Evolutionary conservation across 2,329 filamentous ascomycete genomes (phyloP).

Genomic region (Stachybotrys echinatus): DNA sequence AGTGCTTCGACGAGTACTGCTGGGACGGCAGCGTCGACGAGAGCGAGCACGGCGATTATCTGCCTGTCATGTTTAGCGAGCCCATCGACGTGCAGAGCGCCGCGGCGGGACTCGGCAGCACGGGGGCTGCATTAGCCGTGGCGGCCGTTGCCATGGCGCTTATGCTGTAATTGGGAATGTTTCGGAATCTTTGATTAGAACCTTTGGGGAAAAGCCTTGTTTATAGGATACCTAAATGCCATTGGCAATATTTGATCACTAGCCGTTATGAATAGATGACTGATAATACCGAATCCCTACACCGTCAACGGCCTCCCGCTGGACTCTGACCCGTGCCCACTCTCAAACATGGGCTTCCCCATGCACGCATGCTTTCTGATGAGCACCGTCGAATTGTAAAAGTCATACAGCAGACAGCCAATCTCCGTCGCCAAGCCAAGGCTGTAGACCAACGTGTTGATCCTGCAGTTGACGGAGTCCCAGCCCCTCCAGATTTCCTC

Average conservation of each 20-base stretch:
- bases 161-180: conserved; percentile 1
- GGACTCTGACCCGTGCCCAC: background rate
- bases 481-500: conserved; percentile 17
- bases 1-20: conserved; percentile 81
- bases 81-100: conserved; percentile 18
- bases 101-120: conserved; percentile 5
- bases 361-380: conserved; percentile 11
- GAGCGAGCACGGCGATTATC: conserved; percentile 24
- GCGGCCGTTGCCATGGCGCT: conserved; percentile 11
- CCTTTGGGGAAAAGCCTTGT: background rate
- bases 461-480: conserved; percentile 14
- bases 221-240: background rate
- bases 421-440: conserved; percentile 20
- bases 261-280: background rate
- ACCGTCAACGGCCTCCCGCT: background rate
- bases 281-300: background rate
- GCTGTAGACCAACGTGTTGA: conserved; percentile 18
- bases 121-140: conserved; percentile 10
- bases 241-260: background rate
- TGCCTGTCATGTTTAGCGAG: conserved; percentile 19
- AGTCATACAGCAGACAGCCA: conserved; percentile 20
- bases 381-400: conserved; percentile 7
- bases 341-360: background rate
- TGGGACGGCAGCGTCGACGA: conserved; percentile 72
- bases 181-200: background rate